Conservation (phyloP, 2,329 filamentous ascomycete species). For the Nemania abortiva region DNA sequence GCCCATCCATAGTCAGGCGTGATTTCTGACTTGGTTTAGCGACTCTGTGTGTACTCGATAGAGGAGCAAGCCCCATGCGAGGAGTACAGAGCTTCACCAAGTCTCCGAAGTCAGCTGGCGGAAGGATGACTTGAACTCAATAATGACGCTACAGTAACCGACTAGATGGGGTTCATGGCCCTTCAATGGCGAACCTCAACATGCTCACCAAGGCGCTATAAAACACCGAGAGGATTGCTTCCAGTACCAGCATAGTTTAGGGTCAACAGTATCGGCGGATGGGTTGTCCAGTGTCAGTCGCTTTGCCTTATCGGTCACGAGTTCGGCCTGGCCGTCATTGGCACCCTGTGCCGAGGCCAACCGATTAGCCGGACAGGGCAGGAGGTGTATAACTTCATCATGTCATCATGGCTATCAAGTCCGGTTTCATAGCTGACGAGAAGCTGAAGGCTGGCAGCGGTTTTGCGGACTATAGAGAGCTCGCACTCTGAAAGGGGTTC, state of each 20-base stretch:
- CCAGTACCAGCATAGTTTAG: conserved; percentile 57
- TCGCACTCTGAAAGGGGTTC: conserved; percentile 57
- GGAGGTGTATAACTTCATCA: conserved; percentile 45
- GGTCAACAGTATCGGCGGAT: conserved; percentile 56
- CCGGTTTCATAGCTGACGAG: conserved; percentile 58
- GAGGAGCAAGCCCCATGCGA: conserved; percentile 42
- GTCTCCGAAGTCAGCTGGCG: not conserved
- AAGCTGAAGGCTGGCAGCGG: conserved; percentile 58
- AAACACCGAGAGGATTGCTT: conserved; percentile 59
- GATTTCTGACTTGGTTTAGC: not conserved
- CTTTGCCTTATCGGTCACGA: conserved; percentile 62
- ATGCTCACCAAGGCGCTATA: conserved; percentile 58
- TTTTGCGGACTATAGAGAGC: conserved; percentile 59
- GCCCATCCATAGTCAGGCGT: not conserved
- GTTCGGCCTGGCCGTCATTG: conserved; percentile 58
- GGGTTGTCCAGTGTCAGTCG: conserved; percentile 60
- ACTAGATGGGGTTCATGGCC: conserved; percentile 55
- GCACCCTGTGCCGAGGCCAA: conserved; percentile 60
- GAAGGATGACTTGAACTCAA: not conserved
- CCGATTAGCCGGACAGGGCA: conserved; percentile 59
- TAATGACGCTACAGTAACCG: not conserved
- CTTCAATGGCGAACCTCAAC: conserved; percentile 55
- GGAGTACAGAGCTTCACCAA: not conserved
- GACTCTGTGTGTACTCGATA: conserved; percentile 60
- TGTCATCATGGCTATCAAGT: conserved; percentile 17